Conservation (phyloP, 2,329 filamentous ascomycete genomes). For the Lachnellula hyalina region DNA sequence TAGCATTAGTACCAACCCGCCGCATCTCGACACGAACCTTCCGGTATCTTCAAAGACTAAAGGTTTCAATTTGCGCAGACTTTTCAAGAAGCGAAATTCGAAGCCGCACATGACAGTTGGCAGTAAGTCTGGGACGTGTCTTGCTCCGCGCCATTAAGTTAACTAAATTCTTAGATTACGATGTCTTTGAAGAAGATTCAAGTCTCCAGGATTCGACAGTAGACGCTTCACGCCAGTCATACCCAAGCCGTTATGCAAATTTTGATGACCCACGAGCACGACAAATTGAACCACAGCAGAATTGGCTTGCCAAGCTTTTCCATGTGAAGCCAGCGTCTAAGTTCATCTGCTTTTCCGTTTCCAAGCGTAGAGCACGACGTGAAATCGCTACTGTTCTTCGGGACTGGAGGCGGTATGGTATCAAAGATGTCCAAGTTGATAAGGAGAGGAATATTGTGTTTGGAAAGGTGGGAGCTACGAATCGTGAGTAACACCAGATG, state of each 20-base stretch:
- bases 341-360: conserved; percentile 69
- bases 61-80: conserved; percentile 24
- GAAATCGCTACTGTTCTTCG: conserved; percentile 71
- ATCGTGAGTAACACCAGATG: conserved; percentile 57
- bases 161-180: conserved; percentile 17
- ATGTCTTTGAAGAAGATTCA: conserved; percentile 24
- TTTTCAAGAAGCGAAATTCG: conserved; percentile 28
- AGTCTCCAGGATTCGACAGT: conserved; percentile 23
- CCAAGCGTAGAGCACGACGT: conserved; percentile 67
- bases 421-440: conserved; percentile 72
- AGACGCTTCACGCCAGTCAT: conserved; percentile 18
- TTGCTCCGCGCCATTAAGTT: conserved; percentile 1
- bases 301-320: conserved; percentile 86
- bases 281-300: conserved; percentile 64
- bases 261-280: conserved; percentile 32
- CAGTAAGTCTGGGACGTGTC: conserved; percentile 20
- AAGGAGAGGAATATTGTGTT: conserved; percentile 75
- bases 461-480: conserved; percentile 68
- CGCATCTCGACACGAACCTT: conserved; percentile 1
- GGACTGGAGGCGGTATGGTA: conserved; percentile 57
- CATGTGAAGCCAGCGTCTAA: conserved; percentile 78
- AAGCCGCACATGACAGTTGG: conserved; percentile 26
- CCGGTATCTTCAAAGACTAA: conserved; percentile 24
- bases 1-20: conserved; percentile 11
- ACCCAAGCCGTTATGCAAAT: conserved; percentile 34